Evolutionary conservation across 2,329 filamentous ascomycete species (phyloP), one percentile per base, ranked within the genome.

Genomic region (Pezicula radicicola): DNA sequence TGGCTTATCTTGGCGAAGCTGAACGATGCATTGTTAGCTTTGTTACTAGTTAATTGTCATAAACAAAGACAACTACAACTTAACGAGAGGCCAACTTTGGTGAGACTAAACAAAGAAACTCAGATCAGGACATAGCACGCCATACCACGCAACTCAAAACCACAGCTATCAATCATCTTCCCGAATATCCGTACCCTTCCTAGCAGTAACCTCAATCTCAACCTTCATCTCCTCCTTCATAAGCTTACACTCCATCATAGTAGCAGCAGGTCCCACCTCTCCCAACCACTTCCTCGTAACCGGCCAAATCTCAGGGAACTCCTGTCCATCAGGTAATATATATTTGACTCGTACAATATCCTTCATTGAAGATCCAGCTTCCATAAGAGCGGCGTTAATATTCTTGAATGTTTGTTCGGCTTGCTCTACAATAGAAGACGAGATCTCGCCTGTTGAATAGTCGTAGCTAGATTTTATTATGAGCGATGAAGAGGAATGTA

Each of bases 331-430:
- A 3, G 77, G 75, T 18, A 81, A 66, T 43, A 80, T 78, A 56
- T 81, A 81, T 10, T 70, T 68, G 13, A 81, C 78, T 18, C 78
- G 69, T 1, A 80, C 76, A 3, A 81, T 68, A 48, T 81, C 77
- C 4, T 62, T 62, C 48, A 79, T 63, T 9, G 57, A 65, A 1
- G 70, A 68, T 4, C 70, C 74, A 1, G 76, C 77, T 15, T 73
- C 68, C 7, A 61, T 57, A 18, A 81, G 70, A 3, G 76, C 77
- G 1, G 66, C 57, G 13, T 70, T 64, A 48, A 81, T 74, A 62
- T 79, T 81, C 45, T 52, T 54, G 54, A 81, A 68, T 15, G 70
- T 71, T 60, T 81, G 77, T 55, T 79, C 74, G 0, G 78, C 64
- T 62, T 81, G 78, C 55, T 72, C 72, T 16, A 65, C 69, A 13